Percentiles rank a stretch among this genome's conserved stretches.
These are phyloP conservation scores for Lichtheimia ramosa DNA, from an alignment of 371 early-diverging fungal species.

Conservation along the genomic window DNA sequence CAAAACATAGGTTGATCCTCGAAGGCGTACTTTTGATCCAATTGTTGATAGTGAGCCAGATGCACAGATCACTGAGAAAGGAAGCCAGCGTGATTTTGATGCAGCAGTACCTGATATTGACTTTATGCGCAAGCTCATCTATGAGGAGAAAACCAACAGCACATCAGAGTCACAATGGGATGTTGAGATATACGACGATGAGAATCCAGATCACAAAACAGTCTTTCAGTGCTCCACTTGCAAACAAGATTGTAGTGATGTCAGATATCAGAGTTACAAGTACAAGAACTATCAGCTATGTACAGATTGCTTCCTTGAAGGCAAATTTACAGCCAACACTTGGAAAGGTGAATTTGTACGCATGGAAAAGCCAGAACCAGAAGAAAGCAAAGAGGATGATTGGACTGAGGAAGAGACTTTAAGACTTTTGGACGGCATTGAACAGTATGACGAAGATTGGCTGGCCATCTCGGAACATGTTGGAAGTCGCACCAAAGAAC, in stretches of 20 bases:
- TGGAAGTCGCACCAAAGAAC: constrained; percentile 88
- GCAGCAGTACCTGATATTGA: constrained; percentile 23
- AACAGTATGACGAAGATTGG: constrained; percentile 98
- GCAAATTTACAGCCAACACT: constrained; percentile 33
- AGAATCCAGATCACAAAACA: constrained; percentile 30
- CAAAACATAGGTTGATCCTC: constrained; percentile 39
- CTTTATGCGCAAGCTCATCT: constrained; percentile 30
- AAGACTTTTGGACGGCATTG: constrained; percentile 93
- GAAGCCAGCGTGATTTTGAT: constrained; percentile 34
- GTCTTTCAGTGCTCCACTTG: constrained; percentile 35
- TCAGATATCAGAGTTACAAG: constrained; percentile 42
- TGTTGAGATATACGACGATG: constrained; percentile 23
- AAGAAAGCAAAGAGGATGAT: constrained; percentile 33
- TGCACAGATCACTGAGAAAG: constrained; percentile 19
- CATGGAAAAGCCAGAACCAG: constrained; percentile 24
- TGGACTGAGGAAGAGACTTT: constrained; percentile 97
- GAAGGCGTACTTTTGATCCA: constrained; percentile 41
- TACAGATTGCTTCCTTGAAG: constrained; percentile 43
- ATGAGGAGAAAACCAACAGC: constrained; percentile 11
- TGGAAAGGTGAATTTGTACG: constrained; percentile 47
- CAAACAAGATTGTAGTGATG: constrained; percentile 31
- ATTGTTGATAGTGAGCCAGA: constrained; percentile 38
- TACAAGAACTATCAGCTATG: constrained; percentile 33
- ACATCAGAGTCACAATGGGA: constrained; percentile 22
- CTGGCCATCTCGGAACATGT: constrained; percentile 92